Evolutionary conservation across 768 basidiomycete species (phyloP).

Genomic region (Mycena latifolia): DNA sequence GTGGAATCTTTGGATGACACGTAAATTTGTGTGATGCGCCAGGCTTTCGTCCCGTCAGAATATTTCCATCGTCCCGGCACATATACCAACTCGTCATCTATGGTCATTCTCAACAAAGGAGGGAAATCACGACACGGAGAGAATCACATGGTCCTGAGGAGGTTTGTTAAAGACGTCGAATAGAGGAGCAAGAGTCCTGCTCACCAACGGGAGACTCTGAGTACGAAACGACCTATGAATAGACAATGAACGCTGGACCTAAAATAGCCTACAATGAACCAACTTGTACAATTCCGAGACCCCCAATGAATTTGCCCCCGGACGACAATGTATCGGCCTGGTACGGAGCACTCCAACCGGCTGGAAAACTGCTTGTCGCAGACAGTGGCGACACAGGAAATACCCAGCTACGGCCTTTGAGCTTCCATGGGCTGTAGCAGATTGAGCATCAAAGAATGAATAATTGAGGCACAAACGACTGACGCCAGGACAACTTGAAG

Average conservation of each 20-base stretch:
- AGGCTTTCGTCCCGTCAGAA: conserved; percentile 38
- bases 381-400: conserved; percentile 40
- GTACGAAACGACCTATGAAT: conserved; percentile 44
- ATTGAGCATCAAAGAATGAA: not conserved
- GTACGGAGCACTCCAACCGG: conserved; percentile 42
- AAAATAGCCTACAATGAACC: not conserved
- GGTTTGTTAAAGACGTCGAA: not conserved
- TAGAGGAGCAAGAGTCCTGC: not conserved
- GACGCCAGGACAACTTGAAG: conserved; percentile 27
- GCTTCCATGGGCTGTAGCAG: conserved; percentile 44
- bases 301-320: conserved; percentile 47
- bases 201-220: conserved; percentile 48
- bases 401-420: conserved; percentile 45
- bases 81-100: conserved; percentile 51
- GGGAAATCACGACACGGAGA: not conserved
- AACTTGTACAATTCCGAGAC: conserved; percentile 43
- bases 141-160: conserved; percentile 42
- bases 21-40: conserved; percentile 50
- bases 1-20: conserved; percentile 47
- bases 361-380: conserved; percentile 42
- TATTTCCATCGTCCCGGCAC: conserved; percentile 51
- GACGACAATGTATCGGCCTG: conserved; percentile 43
- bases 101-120: not conserved
- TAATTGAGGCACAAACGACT: not conserved
- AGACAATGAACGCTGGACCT: not conserved